Percentiles rank a stretch among this genome's conserved stretches.
Evolutionary conservation across 2,329 filamentous ascomycete genomes (phyloP).

Genomic region (Coleophoma crateriformis): DNA sequence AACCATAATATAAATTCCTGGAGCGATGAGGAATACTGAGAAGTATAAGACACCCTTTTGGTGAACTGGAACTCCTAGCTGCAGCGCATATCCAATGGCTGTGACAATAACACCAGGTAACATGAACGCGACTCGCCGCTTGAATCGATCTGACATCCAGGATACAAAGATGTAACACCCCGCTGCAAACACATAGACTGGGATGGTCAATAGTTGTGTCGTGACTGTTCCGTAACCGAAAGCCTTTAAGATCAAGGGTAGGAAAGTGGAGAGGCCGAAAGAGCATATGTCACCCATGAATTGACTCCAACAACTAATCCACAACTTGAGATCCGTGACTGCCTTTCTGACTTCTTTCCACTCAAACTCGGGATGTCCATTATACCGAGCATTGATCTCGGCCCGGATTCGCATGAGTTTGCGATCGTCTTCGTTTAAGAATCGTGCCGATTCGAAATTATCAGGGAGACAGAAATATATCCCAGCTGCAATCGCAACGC

Average conservation of each 20-base stretch:
- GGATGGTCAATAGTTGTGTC: slow-evolving; percentile 49
- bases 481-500: slow-evolving; percentile 33
- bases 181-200: slow-evolving; percentile 47
- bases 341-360: slow-evolving; percentile 44
- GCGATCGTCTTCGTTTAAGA: slow-evolving; percentile 41
- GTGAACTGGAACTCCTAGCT: background rate
- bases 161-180: slow-evolving; percentile 38
- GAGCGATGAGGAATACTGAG: slow-evolving; percentile 40
- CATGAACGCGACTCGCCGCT: slow-evolving; percentile 3
- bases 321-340: slow-evolving; percentile 44
- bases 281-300: slow-evolving; percentile 11
- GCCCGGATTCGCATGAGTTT: slow-evolving; percentile 45
- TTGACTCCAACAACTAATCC: slow-evolving; percentile 32
- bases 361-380: slow-evolving; percentile 34
- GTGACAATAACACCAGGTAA: slow-evolving; percentile 2
- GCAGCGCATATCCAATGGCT: slow-evolving; percentile 4
- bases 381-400: slow-evolving; percentile 24
- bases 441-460: slow-evolving; percentile 40
- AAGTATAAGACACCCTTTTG: slow-evolving; percentile 34
- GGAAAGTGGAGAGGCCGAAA: slow-evolving; percentile 53
- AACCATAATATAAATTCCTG: slow-evolving; percentile 40
- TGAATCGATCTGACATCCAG: slow-evolving; percentile 37
- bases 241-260: slow-evolving; percentile 47
- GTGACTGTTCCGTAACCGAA: slow-evolving; percentile 46
- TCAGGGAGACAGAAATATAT: slow-evolving; percentile 43